A percentile compares a stretch with the other conserved stretches of the same genome.
Conservation (phyloP, 768 basidiomycete species). For the Neoboletus brunneissimus region DNA sequence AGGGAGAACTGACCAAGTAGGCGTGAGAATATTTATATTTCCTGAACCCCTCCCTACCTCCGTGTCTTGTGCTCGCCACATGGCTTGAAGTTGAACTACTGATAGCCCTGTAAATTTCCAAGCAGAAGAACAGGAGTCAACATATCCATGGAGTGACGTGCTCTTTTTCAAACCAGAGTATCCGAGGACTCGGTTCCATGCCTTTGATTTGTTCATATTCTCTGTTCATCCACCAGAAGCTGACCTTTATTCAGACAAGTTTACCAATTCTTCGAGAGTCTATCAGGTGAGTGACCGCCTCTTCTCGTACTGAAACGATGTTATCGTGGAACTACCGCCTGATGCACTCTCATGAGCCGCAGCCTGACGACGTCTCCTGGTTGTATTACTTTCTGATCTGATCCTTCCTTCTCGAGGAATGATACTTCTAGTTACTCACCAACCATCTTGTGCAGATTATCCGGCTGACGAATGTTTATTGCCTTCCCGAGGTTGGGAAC, state of each 20-base stretch:
- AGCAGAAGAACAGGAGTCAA: neutral
- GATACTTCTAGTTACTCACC: neutral
- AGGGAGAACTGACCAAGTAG: neutral
- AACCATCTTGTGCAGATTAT: neutral
- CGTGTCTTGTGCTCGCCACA: neutral
- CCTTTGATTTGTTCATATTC: neutral
- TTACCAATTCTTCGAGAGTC: neutral
- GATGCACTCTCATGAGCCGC: slow-evolving; percentile 5
- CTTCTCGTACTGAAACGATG: slow-evolving; percentile 7
- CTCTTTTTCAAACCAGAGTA: slow-evolving; percentile 5
- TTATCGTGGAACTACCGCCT: slow-evolving; percentile 18
- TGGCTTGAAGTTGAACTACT: neutral
- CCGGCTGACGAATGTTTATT: neutral
- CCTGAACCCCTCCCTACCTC: neutral
- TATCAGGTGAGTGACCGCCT: neutral
- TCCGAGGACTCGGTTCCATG: slow-evolving; percentile 11
- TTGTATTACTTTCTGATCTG: slow-evolving; percentile 14
- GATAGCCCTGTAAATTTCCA: neutral
- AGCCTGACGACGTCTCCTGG: slow-evolving; percentile 13
- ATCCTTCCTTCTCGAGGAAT: neutral
- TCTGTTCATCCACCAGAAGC: neutral
- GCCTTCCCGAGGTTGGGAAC: too few species aligned
- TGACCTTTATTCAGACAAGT: neutral
- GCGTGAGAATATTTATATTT: slow-evolving; percentile 9
- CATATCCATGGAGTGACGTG: neutral